A percentile compares a stretch with the other conserved stretches of the same genome.
Evolutionary conservation across 2,329 filamentous ascomycete species (phyloP).

Genomic region (Neofusicoccum cordaticola): DNA sequence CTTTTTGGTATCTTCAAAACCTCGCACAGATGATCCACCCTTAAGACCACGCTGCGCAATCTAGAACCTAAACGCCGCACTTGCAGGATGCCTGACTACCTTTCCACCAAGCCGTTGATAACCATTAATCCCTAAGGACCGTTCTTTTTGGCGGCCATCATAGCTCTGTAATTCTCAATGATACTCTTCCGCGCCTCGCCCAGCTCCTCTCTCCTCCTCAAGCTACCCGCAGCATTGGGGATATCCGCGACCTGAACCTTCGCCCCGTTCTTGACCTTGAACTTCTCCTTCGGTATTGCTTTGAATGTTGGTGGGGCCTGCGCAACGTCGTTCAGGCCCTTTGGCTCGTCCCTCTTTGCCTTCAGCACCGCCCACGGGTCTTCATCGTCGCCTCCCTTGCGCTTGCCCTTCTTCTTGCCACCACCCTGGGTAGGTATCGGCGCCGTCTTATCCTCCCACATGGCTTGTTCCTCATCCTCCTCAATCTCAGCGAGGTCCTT

Average conservation of each 20-base stretch:
- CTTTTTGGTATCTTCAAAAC: constrained; percentile 3
- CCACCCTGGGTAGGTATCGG: constrained; percentile 55
- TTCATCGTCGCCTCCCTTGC: constrained; percentile 54
- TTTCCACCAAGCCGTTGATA: neutral
- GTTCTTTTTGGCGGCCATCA: constrained; percentile 14
- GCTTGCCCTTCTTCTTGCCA: constrained; percentile 48
- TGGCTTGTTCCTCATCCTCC: constrained; percentile 60
- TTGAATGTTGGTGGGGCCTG: constrained; percentile 73
- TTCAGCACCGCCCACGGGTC: constrained; percentile 78
- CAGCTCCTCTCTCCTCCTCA: constrained; percentile 70
- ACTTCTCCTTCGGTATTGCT: constrained; percentile 60
- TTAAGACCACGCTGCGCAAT: no score
- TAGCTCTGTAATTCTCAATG: constrained; percentile 66
- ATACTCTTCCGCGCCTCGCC: constrained; percentile 66
- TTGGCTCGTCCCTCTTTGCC: constrained; percentile 46
- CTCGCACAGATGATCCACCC: neutral
- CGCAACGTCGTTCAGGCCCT: constrained; percentile 57
- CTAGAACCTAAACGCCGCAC: neutral
- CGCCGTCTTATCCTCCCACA: constrained; percentile 63
- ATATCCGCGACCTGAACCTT: constrained; percentile 66
- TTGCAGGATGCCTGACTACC: neutral
- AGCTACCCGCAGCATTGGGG: constrained; percentile 66
- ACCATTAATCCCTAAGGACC: neutral
- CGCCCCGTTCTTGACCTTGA: constrained; percentile 63
- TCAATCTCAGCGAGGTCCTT: constrained; percentile 63